Evolutionary conservation across 805 yeast species (phyloP), one percentile per base, ranked within the genome.

Genomic region (Pichia membranifaciens): DNA sequence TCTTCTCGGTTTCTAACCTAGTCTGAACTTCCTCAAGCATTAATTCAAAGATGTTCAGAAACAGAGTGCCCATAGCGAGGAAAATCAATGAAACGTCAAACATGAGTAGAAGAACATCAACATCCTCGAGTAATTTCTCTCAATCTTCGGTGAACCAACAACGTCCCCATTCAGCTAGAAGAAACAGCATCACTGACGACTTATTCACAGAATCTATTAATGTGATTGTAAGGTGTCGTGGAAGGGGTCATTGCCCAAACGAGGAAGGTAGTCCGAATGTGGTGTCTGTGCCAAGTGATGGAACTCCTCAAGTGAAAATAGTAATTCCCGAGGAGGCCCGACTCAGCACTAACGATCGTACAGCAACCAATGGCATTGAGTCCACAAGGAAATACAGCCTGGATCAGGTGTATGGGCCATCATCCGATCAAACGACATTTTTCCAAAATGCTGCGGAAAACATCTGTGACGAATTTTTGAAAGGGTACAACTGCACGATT

Each of bases 391-490:
- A 74, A 0, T 78, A 73, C 58, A 69, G 67, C n/a, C 74, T 76
- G 21, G 83, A 78, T 57, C 77, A 74, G 51, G 76, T 75, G 1
- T 78, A 72, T 56, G 82, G 82, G 1, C 71, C 79, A 0, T 71
- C 68, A 8, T 73, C 78, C 1, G 78, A 74, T 56, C 83, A 78
- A 59, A 51, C 61, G 17, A 54, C 63, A 15, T 49, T 78, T 3
- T 78, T 74, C 53, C 62, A 69, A 15, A 67, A 68, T 22, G 76
- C 72, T 13, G 81, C 77, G 0, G 53, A 60, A 10, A 79, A 78
- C 3, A 54, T 78, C 20, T 72, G 76, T 50, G 58, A 66, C 15
- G 81, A 77, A 47, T 77, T 78, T 48, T 51, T 76, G 42, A 60
- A 62, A 41, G 82, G 83, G 15, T 72, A 64, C 51, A 78, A 78